Conservation (phyloP, 2,329 filamentous ascomycete genomes). For the Ophiostoma pallidulum region DNA sequence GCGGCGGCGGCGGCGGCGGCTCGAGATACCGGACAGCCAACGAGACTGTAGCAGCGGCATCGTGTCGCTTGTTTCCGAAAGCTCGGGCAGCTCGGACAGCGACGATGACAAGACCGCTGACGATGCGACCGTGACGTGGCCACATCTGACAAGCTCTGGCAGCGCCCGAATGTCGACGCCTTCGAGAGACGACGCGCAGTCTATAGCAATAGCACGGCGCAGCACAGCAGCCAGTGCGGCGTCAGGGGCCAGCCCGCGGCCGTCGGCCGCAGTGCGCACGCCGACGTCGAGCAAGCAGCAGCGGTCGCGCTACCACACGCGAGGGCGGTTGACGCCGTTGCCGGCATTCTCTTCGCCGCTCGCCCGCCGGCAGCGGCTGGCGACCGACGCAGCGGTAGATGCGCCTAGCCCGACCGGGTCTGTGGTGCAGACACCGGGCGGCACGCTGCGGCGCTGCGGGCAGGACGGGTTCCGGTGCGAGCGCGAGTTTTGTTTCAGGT, state of each 20-base stretch:
- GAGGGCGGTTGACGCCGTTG: background rate
- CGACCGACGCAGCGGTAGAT: too few species aligned
- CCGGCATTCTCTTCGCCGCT: slow-evolving; percentile 17
- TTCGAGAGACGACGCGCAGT: slow-evolving; percentile 3
- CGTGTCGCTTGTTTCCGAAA: slow-evolving; percentile 34
- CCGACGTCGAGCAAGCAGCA: too few species aligned
- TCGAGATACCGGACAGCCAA: slow-evolving; percentile 5
- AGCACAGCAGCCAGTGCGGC: too few species aligned
- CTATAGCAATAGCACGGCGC: too few species aligned
- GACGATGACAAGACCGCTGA: slow-evolving; percentile 29
- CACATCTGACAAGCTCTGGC: too few species aligned
- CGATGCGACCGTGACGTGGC: too few species aligned
- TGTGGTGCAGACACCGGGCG: slow-evolving; percentile 38
- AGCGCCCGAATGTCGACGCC: too few species aligned
- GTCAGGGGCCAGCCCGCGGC: slow-evolving; percentile 35
- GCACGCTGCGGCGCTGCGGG: slow-evolving; percentile 42
- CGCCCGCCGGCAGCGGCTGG: background rate
- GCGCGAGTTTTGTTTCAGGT: slow-evolving; percentile 51
- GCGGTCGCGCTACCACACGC: background rate
- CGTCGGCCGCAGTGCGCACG: slow-evolving; percentile 4
- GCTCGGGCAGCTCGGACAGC: slow-evolving; percentile 15
- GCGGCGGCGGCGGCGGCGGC: background rate
- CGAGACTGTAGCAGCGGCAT: slow-evolving; percentile 22
- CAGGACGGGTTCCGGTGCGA: slow-evolving; percentile 46
- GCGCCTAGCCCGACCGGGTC: slow-evolving; percentile 17